Base-by-base conservation (phyloP, 1,284 basidiomycete species). In the Coriolopsis trogii region DNA sequence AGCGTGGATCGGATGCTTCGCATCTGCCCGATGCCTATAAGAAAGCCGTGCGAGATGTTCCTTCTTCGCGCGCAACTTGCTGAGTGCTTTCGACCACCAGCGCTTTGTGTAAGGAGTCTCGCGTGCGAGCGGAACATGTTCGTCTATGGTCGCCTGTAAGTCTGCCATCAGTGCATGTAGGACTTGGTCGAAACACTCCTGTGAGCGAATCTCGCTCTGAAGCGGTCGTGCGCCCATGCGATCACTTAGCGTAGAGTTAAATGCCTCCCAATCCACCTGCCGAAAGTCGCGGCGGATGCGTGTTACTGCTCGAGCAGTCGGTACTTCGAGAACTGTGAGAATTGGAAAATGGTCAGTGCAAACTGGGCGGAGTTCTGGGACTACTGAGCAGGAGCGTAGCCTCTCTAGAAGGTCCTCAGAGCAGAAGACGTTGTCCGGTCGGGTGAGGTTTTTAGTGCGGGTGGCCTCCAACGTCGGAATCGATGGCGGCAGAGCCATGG, bases 361-460 rank as follows among this genome's bases (percentile, higher is more conserved):
- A 0, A 59, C 33, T 0, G 61, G 66, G 0, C 55, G 42, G 2
- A 45, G 26, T 0, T 55, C 51, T 0, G 59, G 63, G 2, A 30
- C 2, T 0, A 54, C 53, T 8, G 45, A 21, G 49, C 69, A 72
- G 0, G 42, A 31, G 4, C 56, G 36, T 9, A 73, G 41, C 2
- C 20, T 7, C 1, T 66, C 55, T 0, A 43, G 21, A 0, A 67
- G 41, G 4, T 31, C 29, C 0, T 20, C 20, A 0, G 63, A 53
- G 42, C 53, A 45, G 36, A 72, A 75, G 24, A 74, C 63, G 45
- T 74, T 73, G 58, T 74, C 71, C 0, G 70, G 67, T 0, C 66
- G 41, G 0, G 70, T 73, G 42, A 55, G 57, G 41, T 69, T 72
- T 21, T 65, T 63, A 0, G 66, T 64, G 18, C 51, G 41, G 0